These are phyloP conservation scores for Gossypium bickii DNA, from an alignment of 345 rosid genomes.

Conservation along the genomic window DNA sequence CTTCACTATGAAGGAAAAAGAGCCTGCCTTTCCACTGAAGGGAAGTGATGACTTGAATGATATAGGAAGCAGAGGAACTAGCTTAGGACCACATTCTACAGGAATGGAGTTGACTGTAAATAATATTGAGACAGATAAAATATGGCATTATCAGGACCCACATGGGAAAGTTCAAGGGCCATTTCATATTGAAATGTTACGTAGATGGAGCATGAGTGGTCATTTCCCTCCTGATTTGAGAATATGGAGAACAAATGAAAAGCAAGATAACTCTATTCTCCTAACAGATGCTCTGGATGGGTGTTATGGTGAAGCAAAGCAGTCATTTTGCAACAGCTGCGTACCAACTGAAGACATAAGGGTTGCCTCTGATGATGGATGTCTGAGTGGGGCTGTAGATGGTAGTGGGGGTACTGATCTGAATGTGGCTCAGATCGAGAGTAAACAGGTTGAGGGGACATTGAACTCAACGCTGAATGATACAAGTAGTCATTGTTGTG, in stretches of 20 bases:
- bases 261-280: slow-evolving; percentile 59
- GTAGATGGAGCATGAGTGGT: slow-evolving; percentile 64
- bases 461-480: slow-evolving; percentile 28
- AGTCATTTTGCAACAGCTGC: slow-evolving; percentile 13
- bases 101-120: slow-evolving; percentile 36
- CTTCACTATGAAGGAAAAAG: slow-evolving; percentile 27
- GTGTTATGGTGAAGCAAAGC: slow-evolving; percentile 26
- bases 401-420: slow-evolving; percentile 16
- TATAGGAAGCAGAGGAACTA: slow-evolving; percentile 33
- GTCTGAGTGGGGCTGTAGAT: slow-evolving; percentile 24
- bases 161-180: slow-evolving; percentile 80
- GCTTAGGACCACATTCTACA: slow-evolving; percentile 29
- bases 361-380: slow-evolving; percentile 19
- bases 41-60: slow-evolving; percentile 32
- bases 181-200: slow-evolving; percentile 60
- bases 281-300: slow-evolving; percentile 71
- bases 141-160: slow-evolving; percentile 91
- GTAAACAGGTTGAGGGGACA: slow-evolving; percentile 26
- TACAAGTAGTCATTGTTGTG: slow-evolving; percentile 22
- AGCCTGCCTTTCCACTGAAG: slow-evolving; percentile 22
- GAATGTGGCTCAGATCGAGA: slow-evolving; percentile 15
- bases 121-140: slow-evolving; percentile 43
- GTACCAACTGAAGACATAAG: slow-evolving; percentile 21
- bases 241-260: slow-evolving; percentile 69
- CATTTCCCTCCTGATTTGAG: slow-evolving; percentile 63